Conservation (phyloP, 139 green algal species). For the Chlorella vulgaris region DNA sequence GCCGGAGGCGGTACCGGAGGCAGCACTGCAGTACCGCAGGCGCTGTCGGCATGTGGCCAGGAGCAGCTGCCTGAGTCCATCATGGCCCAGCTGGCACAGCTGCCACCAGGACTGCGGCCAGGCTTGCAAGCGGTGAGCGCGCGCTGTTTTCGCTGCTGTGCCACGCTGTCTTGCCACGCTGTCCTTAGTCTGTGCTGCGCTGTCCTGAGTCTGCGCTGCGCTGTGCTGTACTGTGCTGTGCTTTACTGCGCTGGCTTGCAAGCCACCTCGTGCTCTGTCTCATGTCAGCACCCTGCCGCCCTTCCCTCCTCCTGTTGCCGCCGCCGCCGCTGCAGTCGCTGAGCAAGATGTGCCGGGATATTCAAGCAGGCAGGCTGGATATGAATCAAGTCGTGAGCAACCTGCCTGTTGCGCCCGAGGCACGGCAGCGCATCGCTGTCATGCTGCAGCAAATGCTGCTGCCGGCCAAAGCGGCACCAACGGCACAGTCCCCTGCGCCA, state of each 20-base stretch:
- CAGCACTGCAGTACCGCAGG: too few species aligned
- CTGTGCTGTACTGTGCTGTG: too few species aligned
- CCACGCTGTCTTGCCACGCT: background rate
- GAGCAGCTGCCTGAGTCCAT: background rate
- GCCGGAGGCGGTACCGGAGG: background rate
- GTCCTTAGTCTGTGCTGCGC: background rate
- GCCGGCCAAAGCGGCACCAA: background rate
- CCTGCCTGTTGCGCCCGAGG: background rate
- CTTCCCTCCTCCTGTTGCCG: background rate
- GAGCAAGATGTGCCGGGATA: background rate
- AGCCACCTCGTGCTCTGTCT: background rate
- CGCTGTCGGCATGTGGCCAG: too few species aligned
- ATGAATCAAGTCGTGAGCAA: background rate
- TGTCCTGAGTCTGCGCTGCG: background rate
- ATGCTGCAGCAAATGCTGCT: conserved; percentile 1
- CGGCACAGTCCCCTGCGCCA: too few species aligned
- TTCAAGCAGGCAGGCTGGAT: background rate
- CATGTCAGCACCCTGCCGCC: background rate
- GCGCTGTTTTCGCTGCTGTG: background rate
- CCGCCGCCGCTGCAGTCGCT: background rate
- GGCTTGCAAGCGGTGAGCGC: background rate
- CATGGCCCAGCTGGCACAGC: background rate
- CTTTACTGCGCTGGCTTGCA: too few species aligned
- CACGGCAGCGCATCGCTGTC: background rate
- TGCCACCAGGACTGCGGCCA: background rate